Evolutionary conservation across 345 rosid species (phyloP), one percentile per base, ranked within the genome.

Genomic region (Citrus trifoliata): DNA sequence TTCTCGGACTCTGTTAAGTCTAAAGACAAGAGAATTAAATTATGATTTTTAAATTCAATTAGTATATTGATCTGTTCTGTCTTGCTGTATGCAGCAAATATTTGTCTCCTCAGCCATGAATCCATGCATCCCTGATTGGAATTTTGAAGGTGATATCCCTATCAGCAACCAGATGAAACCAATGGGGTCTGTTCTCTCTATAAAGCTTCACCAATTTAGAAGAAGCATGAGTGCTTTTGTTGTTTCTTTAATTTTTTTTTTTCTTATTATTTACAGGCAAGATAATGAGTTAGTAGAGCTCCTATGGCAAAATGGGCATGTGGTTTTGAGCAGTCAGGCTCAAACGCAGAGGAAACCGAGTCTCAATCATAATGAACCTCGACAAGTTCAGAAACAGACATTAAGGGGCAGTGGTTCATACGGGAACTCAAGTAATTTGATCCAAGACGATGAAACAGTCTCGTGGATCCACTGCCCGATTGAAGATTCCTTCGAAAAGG

Each of bases 201-300:
- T 76, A 7, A 73, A 37, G 38, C 67, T 30, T 10, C 12, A 6
- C 46, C 70, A 75, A 13, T 27, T 48, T 18, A 48, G 42, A 28
- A 46, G 27, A 38, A 30, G 37, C 55, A 25, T 58, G 32, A 16
- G 24, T 56, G 14, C 14, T 56, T 53, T 22, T 75, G 53, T 22
- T 56, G 13, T 55, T 70, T 73, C 8, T 42, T 51, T 5, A 19
- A 40, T 40, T 40, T 40, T 40, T 40, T 10, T 71, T 37, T 28
- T 10, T 55, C 32, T 33, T 58, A 42, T 75, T 33, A 37, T 51
- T 77, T 77, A 56, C 87, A 92, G 97, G 76, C 80, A 84, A 73
- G 85, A 88, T 48, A 80, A 83, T 80, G 93, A 91, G 77, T 83
- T 92, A 37, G 91, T 86, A 70, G 97, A 92, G 88, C 83, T 92